phyloP scores from a whole-genome alignment of 495 filamentous ascomycete species.

The Durotheca rogersii region DNA sequence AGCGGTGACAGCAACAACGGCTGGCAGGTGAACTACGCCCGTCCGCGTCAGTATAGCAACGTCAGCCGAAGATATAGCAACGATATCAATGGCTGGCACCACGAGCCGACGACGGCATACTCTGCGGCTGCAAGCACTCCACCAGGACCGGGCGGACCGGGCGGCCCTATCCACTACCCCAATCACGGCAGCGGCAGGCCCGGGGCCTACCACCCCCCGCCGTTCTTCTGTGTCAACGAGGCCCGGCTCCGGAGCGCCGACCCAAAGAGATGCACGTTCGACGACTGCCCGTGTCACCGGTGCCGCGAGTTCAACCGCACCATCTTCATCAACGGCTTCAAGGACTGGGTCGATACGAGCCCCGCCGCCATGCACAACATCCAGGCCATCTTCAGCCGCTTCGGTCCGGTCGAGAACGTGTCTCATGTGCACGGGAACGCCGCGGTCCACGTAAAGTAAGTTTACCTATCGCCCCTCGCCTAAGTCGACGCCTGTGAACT shows the following conservation, averaged over 20 bases:
- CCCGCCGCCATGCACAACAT: not conserved
- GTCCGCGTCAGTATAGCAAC: not conserved
- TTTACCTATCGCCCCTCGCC: not conserved
- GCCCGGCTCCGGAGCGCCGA: not conserved
- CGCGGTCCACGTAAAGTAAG: not conserved
- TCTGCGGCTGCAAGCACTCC: no score
- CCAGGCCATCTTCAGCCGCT: conserved; percentile 3
- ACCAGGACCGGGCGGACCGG: no score
- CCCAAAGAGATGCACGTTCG: conserved; percentile 5
- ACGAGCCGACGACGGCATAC: no score
- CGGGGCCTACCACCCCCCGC: no score
- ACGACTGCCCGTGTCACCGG: conserved; percentile 6
- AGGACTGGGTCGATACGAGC: not conserved
- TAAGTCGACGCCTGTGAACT: not conserved
- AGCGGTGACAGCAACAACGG: not conserved
- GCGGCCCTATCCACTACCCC: no score
- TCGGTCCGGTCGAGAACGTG: not conserved
- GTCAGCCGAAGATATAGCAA: not conserved
- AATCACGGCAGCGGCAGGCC: no score
- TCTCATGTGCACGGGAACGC: not conserved
- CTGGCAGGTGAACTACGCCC: not conserved
- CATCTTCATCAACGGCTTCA: conserved; percentile 8
- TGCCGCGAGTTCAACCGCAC: conserved; percentile 8
- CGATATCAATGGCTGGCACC: not conserved
- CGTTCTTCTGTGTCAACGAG: conserved; percentile 9